Percentiles rank a stretch among this genome's conserved stretches.
Conservation (phyloP, 805 yeast species). For the Zygosaccharomyces rouxii region DNA sequence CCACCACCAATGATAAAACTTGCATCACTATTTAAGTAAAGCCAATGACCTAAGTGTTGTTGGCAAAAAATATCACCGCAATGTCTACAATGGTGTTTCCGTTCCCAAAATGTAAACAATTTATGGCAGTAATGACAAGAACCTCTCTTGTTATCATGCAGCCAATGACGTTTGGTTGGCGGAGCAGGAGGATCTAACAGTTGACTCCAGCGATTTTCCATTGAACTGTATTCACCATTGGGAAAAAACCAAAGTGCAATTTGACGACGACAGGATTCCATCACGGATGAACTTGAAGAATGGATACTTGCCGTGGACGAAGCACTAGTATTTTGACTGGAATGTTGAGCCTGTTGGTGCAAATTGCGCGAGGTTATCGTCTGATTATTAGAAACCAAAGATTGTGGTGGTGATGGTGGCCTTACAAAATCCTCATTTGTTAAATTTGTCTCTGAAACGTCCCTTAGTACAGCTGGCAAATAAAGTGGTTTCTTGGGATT, state of each 20-base stretch:
- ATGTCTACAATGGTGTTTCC: slow-evolving; percentile 79
- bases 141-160: slow-evolving; percentile 60
- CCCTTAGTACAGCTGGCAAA: slow-evolving; percentile 81
- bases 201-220: slow-evolving; percentile 23
- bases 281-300: slow-evolving; percentile 21
- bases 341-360: not conserved
- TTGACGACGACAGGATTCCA: slow-evolving; percentile 17
- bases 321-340: slow-evolving; percentile 13
- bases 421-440: slow-evolving; percentile 39
- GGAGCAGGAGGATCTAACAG: slow-evolving; percentile 14
- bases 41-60: slow-evolving; percentile 55
- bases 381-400: slow-evolving; percentile 18
- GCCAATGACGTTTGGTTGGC: slow-evolving; percentile 67
- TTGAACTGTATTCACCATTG: slow-evolving; percentile 2
- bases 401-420: slow-evolving; percentile 23
- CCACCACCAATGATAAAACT: slow-evolving; percentile 63
- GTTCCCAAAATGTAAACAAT: slow-evolving; percentile 69
- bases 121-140: slow-evolving; percentile 67
- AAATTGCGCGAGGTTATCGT: slow-evolving; percentile 6
- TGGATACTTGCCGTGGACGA: slow-evolving; percentile 27
- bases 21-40: slow-evolving; percentile 54
- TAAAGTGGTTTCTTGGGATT: slow-evolving; percentile 84
- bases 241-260: slow-evolving; percentile 19
- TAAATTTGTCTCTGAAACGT: slow-evolving; percentile 41
- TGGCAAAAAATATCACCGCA: slow-evolving; percentile 81